Base-by-base conservation (phyloP, 306 rosid species). In the Hylodesmum podocarpum region DNA sequence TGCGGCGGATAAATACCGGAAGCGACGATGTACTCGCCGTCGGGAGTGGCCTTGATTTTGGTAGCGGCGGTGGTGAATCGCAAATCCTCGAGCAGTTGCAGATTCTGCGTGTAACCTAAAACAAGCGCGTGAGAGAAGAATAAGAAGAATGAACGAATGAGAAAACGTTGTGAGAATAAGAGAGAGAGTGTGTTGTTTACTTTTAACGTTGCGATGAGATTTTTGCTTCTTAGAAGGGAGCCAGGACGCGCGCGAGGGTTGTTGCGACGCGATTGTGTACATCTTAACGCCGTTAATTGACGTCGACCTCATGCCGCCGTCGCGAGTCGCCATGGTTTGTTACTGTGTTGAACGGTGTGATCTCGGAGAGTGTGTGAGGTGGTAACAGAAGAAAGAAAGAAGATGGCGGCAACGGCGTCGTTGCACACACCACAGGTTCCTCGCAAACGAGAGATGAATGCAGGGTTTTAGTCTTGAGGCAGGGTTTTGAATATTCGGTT, bases 1-100 rank as follows among this genome's bases (percentile, higher is more conserved):
- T 94, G 98, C 4, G 98, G 97, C 6, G 98, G 98, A 84, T 94
- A 94, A 25, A 36, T 66, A 28, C 82, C 82, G 84, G 98, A 88
- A 8, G 98, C 98, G 6, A 94, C 81, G 59, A 94, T 74, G 58
- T 84, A 94, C 73, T 92, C 96, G 47, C 96, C 97, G 41, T 92
- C 91, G 47, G 96, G 96, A 68, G 98, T 89, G 34, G 90, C 88
- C 81, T 92, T 91, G 62, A 92, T 92, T 81, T 90, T 94, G 33
- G 92, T 90, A 3, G 98, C 88, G 62, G 97, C 90, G 28, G 96
- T 92, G 33, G 90, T 84, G 44, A 94, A 94, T 73, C 91, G 81
- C 88, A 94, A 82, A 50, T 94, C 97, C 49, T 94, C 95, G 6
- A 94, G 65, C 74, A 92, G 54, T 28, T 89, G 96, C 80, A 92